Evolutionary conservation across 2,329 filamentous ascomycete genomes (phyloP), one percentile per base, ranked within the genome.

Genomic region (Diplocarpon mali): DNA sequence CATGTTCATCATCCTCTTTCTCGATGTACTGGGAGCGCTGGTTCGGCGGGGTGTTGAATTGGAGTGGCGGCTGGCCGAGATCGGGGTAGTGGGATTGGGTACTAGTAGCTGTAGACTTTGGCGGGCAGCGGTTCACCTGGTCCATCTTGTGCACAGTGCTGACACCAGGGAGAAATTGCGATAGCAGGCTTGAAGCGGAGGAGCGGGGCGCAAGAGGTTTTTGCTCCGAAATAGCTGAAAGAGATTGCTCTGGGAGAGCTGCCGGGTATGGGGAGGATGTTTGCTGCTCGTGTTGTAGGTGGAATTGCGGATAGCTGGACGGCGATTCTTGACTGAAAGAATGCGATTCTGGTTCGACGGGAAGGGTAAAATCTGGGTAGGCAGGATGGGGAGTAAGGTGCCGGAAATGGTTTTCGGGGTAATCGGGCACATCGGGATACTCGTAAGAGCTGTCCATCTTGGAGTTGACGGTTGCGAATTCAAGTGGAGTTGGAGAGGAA

Each of bases 111-210:
- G 17, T 30, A 17, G 40, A 14, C 15, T 44, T 40, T 15, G 16
- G 36, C 24, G 37, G 27, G 14, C 38, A 34, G 42, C 46, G 28
- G 37, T 35, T 29, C 31, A 39, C 38, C 35, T 45, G 44, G 27
- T 58, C 57, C 46, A 55, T 59, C 45, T 61, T 61, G 44, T 61
- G 59, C 12, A 50, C 36, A 1, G 52, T 48, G n/a, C 46, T 45
- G 8, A 47, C 48, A 14, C 51, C 53, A 12, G 58, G 56, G 5
- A 56, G 46, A 34, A 58, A 60, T 35, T 56, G 52, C 2, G 55
- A 51, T 14, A 61, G 55, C 11, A 61, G 43, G 36, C 40, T 54
- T 24, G 55, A 58, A 15, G 55, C 54, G 14, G 52, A 50, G 27
- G 45, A 48, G 38, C 44, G 48, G 15, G 32, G 46, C 28, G 32